Conservation (phyloP, 768 basidiomycete genomes). For the Boletus reticuloceps region DNA sequence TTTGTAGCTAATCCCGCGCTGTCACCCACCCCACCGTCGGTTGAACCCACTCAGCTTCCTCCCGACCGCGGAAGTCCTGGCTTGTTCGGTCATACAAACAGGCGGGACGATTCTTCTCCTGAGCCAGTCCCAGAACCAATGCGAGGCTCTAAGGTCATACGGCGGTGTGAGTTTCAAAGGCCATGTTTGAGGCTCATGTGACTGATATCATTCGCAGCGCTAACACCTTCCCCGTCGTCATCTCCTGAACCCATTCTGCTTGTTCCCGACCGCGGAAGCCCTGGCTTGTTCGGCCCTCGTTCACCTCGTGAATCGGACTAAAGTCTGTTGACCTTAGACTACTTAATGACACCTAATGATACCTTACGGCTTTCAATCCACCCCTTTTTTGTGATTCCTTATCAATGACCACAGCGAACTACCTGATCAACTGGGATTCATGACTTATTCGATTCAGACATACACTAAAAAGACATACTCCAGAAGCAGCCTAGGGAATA, state of each 20-base stretch:
- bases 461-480: too few relatives aligned
- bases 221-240: slow-evolving; percentile 53
- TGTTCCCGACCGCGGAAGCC: slow-evolving; percentile 55
- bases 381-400: too few relatives aligned
- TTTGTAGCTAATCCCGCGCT: slow-evolving; percentile 54
- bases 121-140: slow-evolving; percentile 35
- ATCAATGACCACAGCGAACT: too few relatives aligned
- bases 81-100: slow-evolving; percentile 57
- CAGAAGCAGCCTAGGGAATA: too few relatives aligned
- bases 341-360: too few relatives aligned
- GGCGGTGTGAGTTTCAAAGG: slow-evolving; percentile 44
- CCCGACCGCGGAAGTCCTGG: slow-evolving; percentile 60
- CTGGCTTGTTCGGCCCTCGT: slow-evolving; percentile 77
- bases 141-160: too few relatives aligned
- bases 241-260: slow-evolving; percentile 58
- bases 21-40: slow-evolving; percentile 57
- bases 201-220: slow-evolving; percentile 39
- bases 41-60: slow-evolving; percentile 57
- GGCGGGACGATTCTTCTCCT: slow-evolving; percentile 33
- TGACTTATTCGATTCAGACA: too few relatives aligned
- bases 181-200: slow-evolving; percentile 4
- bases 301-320: slow-evolving; percentile 48
- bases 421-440: too few relatives aligned
- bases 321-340: neutral
- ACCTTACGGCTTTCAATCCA: too few relatives aligned